Evolutionary conservation across 768 basidiomycete genomes (phyloP), one percentile per base, ranked within the genome.

Genomic region (Terana coerulea): DNA sequence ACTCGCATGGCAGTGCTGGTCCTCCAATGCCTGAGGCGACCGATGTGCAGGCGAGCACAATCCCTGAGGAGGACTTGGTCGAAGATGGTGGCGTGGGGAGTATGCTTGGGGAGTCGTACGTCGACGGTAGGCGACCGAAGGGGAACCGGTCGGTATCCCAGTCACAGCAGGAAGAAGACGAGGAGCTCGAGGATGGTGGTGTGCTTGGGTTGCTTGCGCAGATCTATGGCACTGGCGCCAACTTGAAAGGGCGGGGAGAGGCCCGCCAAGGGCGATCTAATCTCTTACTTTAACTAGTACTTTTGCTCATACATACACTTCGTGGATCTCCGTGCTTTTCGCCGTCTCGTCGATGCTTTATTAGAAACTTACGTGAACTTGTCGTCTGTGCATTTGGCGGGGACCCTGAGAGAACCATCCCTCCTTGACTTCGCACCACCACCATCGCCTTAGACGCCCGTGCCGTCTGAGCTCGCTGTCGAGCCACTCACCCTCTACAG

Each of bases 181-280:
- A 86, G 22, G 74, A 69, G 17, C 61, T 88, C 55, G 81, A 81
- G 61, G 91, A 94, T 67, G 89, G 80, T 0, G 93, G 94, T 15
- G 85, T 97, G 56, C 69, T 95, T 55, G 91, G 89, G 19, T 63
- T 97, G 56, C 64, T 97, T 60, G 86, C 90, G 36, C 86, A 95
- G 72, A 94, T 97, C 45, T 92, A 95, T 67, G 82, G 78, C 40
- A 73, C 64, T 5, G 60, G 60, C 28, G 60, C 51, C 47, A 60
- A 63, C 47, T 33, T 65, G 47, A 65, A 65, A 55, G 64, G 64
- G 7, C 52, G 64, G 12, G 64, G 61, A 57, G 64, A 28, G 64
- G 64, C 12, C 60, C 64, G 5, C 57, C 61, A 22, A 51, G 60
- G 17, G 60, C 60, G 36, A 60, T 65, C 43, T 64, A 61, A 57